These are phyloP conservation scores for Senna siamea DNA, from an alignment of 306 rosid species.

Conservation along the genomic window DNA sequence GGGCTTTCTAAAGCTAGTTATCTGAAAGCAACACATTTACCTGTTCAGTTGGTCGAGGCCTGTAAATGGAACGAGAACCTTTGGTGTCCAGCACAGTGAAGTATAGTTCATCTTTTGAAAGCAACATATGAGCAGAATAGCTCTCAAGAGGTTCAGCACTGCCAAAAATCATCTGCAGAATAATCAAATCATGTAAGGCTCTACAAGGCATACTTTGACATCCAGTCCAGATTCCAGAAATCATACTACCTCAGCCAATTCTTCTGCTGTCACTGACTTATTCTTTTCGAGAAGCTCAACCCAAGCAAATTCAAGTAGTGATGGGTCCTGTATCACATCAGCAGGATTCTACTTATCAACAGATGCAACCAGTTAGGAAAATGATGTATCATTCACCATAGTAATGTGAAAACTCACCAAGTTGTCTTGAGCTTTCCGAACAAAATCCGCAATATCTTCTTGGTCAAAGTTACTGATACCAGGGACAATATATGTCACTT, in stretches of 20 bases:
- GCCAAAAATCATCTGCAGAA: conserved; percentile 92
- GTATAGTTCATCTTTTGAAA: conserved; percentile 89
- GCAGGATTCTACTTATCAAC: conserved; percentile 31
- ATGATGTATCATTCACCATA: conserved; percentile 20
- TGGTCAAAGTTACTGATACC: conserved; percentile 85
- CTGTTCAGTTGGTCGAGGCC: conserved; percentile 85
- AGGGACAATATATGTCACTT: conserved; percentile 88
- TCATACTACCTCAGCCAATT: conserved; percentile 77
- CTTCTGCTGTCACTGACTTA: conserved; percentile 76
- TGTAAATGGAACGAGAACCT: conserved; percentile 72
- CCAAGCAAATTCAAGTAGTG: conserved; percentile 96
- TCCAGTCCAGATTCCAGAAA: conserved; percentile 37
- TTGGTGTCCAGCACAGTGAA: conserved; percentile 78
- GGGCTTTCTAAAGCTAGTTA: conserved; percentile 19
- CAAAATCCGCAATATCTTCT: conserved; percentile 62
- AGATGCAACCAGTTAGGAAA: conserved; percentile 15
- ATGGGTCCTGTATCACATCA: conserved; percentile 69
- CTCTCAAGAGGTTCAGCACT: conserved; percentile 81
- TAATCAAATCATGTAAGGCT: conserved; percentile 44
- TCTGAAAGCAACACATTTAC: conserved; percentile 49
- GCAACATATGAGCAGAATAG: conserved; percentile 85
- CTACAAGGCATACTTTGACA: conserved; percentile 27
- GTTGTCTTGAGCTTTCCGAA: conserved; percentile 69
- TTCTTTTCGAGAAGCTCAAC: conserved; percentile 88
- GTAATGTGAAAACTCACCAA: conserved; percentile 63